These are phyloP conservation scores for Clonostachys rosea DNA, from an alignment of 2,329 filamentous ascomycete genomes.

Conservation along the genomic window DNA sequence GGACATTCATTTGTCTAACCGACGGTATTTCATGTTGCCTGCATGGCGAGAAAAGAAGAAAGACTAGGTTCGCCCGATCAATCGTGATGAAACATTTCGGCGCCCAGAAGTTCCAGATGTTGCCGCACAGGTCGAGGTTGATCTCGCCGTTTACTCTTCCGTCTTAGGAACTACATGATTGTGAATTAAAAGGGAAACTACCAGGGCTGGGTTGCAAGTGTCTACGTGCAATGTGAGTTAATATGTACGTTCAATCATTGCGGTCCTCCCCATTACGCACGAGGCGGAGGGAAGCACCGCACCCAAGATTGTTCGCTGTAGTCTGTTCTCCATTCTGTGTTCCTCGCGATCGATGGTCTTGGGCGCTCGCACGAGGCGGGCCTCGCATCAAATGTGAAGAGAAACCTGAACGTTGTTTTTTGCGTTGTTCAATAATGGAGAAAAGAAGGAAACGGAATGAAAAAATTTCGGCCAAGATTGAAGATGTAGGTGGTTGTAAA, in stretches of 20 bases:
- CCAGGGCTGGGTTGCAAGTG: no score
- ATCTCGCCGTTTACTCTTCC: no score
- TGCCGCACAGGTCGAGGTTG: no score
- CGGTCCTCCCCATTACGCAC: slow-evolving; percentile 44
- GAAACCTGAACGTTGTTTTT: slow-evolving; percentile 36
- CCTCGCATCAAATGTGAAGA: slow-evolving; percentile 38
- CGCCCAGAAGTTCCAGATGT: no score
- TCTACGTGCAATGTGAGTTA: neutral
- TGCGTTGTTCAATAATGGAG: slow-evolving; percentile 39
- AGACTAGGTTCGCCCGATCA: no score
- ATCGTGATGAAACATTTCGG: no score
- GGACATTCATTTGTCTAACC: no score
- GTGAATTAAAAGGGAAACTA: no score
- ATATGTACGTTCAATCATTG: slow-evolving; percentile 56
- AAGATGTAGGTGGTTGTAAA: neutral
- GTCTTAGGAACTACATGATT: no score
- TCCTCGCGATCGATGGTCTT: slow-evolving; percentile 41
- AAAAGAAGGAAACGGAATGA: slow-evolving; percentile 14
- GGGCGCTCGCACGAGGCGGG: slow-evolving; percentile 31
- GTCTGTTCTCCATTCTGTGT: slow-evolving; percentile 48
- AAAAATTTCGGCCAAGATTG: slow-evolving; percentile 4
- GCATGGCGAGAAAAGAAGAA: no score
- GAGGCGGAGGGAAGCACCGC: slow-evolving; percentile 43
- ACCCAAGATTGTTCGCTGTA: slow-evolving; percentile 52
- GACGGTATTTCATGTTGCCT: no score